These are phyloP conservation scores for Quercus wislizeni DNA, from an alignment of 306 rosid species.

Conservation along the genomic window DNA sequence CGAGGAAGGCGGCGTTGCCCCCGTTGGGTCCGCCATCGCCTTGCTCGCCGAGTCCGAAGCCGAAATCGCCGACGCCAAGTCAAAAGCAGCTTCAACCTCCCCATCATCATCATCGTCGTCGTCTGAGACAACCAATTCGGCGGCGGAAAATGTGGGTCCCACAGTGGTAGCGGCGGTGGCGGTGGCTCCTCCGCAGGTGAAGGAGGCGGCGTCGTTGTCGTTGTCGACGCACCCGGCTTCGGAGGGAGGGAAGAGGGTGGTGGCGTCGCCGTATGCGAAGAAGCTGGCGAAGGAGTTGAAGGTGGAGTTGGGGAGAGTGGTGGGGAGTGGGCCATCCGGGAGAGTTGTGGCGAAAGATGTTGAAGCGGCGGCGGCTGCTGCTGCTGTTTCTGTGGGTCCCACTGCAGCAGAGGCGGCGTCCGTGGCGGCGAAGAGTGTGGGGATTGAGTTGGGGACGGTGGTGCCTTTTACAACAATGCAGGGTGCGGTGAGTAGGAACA, in stretches of 20 bases:
- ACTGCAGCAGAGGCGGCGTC: not conserved
- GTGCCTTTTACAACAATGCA: conserved; percentile 99
- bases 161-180: conserved; percentile 9
- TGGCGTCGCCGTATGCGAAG: conserved; percentile 95
- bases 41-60: conserved; percentile 82
- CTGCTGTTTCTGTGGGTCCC: not conserved
- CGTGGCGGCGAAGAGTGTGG: conserved; percentile 11
- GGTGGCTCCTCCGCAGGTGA: not conserved
- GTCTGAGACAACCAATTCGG: conserved; percentile 27
- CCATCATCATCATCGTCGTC: conserved; percentile 13
- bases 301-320: conserved; percentile 61
- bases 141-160: conserved; percentile 28
- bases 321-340: conserved; percentile 86
- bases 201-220: not conserved
- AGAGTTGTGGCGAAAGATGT: conserved; percentile 95
- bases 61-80: conserved; percentile 68
- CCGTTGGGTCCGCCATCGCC: conserved; percentile 90
- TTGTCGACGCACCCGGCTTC: conserved; percentile 79
- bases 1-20: conserved; percentile 80
- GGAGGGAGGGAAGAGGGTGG: conserved; percentile 84
- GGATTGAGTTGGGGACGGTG: conserved; percentile 69
- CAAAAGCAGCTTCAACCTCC: conserved; percentile 45
- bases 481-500: conserved; percentile 88
- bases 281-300: conserved; percentile 85
- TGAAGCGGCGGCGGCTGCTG: conserved; percentile 51